These are phyloP conservation scores for Sordaria brevicollis DNA, from an alignment of 495 filamentous ascomycete species.

Conservation along the genomic window DNA sequence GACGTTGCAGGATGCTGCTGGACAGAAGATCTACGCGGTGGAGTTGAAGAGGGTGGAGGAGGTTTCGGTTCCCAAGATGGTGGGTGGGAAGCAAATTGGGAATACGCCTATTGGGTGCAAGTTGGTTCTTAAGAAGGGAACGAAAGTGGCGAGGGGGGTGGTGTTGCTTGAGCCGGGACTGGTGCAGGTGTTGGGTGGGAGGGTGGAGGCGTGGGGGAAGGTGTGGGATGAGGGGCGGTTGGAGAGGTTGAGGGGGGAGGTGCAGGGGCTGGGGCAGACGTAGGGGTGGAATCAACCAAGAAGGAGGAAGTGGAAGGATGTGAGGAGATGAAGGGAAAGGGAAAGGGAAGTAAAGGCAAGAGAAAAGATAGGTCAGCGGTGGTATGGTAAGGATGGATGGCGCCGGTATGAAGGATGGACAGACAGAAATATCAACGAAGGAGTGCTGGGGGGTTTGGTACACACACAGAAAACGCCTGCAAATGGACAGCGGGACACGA, in stretches of 20 bases:
- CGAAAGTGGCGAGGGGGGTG: conserved; percentile 62
- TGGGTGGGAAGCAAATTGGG: conserved; percentile 54
- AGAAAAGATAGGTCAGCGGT: no score
- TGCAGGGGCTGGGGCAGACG: conserved; percentile 22
- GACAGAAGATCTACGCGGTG: conserved; percentile 57
- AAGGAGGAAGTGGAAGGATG: fast-evolving
- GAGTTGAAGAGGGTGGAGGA: conserved; percentile 60
- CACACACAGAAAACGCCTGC: no score
- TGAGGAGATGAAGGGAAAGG: not conserved
- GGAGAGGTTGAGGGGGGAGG: conserved; percentile 50
- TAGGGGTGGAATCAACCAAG: no score
- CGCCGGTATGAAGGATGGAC: no score
- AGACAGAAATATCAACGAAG: no score
- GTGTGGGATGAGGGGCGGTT: conserved; percentile 68
- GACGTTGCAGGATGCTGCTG: conserved; percentile 69
- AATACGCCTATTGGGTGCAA: conserved; percentile 72
- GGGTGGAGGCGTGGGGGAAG: conserved; percentile 71
- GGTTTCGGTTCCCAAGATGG: conserved; percentile 48
- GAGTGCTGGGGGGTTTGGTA: no score
- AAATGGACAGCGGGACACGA: no score
- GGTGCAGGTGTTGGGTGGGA: conserved; percentile 67
- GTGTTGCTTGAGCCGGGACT: conserved; percentile 59
- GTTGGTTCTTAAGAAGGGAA: conserved; percentile 53
- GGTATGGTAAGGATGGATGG: no score
- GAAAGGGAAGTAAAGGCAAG: not conserved